Conservation (phyloP, 345 rosid species). For the Brassica rapa region DNA sequence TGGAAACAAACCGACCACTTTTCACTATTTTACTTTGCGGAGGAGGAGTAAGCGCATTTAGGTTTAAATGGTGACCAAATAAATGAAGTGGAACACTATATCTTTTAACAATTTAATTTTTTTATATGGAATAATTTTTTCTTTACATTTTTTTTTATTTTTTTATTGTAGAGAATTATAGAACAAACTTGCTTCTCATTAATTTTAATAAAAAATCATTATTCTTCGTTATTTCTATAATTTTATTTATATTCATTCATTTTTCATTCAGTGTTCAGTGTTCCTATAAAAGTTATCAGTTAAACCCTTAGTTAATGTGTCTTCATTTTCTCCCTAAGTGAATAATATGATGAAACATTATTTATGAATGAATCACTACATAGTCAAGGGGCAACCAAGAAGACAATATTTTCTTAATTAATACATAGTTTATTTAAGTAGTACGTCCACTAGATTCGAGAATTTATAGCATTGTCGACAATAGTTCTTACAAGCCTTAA, state of each 20-base stretch:
- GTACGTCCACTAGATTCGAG: conserved; percentile 30
- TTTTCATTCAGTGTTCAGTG: no score
- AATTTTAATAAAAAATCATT: no score
- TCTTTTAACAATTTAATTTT: no score
- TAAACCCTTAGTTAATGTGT: not conserved
- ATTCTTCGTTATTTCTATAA: no score
- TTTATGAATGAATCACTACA: conserved; percentile 5
- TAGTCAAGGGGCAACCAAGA: conserved; percentile 8
- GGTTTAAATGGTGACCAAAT: no score
- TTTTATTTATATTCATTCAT: no score
- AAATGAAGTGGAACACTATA: no score
- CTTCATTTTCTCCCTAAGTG: conserved; percentile 6
- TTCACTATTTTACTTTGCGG: conserved; percentile 39
- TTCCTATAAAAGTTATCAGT: no score
- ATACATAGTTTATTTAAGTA: not conserved
- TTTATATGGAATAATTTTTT: no score
- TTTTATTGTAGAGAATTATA: no score
- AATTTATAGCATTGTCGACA: conserved; percentile 30
- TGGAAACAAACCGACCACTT: conserved; percentile 42
- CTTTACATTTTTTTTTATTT: no score
- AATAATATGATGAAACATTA: not conserved
- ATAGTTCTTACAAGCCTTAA: conserved; percentile 10
- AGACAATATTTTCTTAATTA: conserved; percentile 11
- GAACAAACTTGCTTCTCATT: no score
- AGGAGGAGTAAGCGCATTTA: conserved; percentile 27